A percentile compares a stretch with the other conserved stretches of the same genome.
Conservation (phyloP, 768 basidiomycete species). For the Tricholoma hemisulphureum region DNA sequence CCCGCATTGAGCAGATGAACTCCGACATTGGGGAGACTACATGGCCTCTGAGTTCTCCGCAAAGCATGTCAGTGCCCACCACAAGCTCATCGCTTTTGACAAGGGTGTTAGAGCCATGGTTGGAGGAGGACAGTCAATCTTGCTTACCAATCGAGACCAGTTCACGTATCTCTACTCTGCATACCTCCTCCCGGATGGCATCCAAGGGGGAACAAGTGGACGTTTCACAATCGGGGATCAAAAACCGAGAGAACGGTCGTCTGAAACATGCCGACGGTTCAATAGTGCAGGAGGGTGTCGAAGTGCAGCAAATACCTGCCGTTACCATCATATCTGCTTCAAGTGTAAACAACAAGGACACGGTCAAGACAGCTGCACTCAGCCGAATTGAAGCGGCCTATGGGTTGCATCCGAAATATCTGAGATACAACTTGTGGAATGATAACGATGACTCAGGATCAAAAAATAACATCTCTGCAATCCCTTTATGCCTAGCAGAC, state of each 20-base stretch:
- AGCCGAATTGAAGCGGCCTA: neutral
- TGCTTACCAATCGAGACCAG: no score
- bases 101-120: no score
- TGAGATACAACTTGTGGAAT: conserved; percentile 5
- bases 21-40: no score
- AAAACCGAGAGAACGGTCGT: neutral
- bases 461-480: conserved; percentile 20
- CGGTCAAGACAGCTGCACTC: conserved; percentile 1
- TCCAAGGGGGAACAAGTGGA: no score
- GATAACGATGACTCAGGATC: neutral
- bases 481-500: conserved; percentile 8
- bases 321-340: conserved; percentile 24
- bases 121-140: no score
- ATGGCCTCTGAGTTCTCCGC: no score
- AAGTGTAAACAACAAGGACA: conserved; percentile 7
- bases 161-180: no score
- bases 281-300: conserved; percentile 19
- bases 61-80: no score
- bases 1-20: no score
- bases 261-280: conserved; percentile 20
- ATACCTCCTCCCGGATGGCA: no score
- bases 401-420: conserved; percentile 1
- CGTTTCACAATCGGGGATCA: no score
- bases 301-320: conserved; percentile 4
- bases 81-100: no score